Evolutionary conservation across 192 early-diverging fungal genomes (phyloP).

Genomic region (Coemansia sp.): DNA sequence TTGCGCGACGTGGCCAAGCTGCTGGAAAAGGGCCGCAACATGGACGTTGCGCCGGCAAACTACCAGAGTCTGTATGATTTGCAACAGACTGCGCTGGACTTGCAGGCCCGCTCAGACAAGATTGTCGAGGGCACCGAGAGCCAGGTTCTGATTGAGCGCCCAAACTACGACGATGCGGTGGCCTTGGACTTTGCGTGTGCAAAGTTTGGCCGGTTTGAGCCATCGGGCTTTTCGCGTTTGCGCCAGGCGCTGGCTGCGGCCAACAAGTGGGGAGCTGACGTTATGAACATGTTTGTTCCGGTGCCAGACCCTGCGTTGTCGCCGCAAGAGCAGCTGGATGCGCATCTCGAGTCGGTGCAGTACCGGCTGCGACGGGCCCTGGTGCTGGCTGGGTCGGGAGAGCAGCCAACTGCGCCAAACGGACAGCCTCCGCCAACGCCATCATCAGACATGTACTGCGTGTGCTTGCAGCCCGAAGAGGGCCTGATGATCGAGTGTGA

Average conservation of each 20-base stretch:
- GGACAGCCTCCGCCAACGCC: not conserved
- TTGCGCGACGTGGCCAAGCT: conserved; percentile 27
- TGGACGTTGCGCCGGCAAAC: conserved; percentile 19
- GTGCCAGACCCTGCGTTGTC: not conserved
- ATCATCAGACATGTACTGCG: conserved; percentile 51
- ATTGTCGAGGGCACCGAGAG: conserved; percentile 25
- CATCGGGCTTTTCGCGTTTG: conserved; percentile 18
- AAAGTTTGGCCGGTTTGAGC: conserved; percentile 37
- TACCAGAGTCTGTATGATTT: conserved; percentile 21
- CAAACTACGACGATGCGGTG: conserved; percentile 20
- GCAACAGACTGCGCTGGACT: conserved; percentile 33
- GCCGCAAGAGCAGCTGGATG: conserved; percentile 16
- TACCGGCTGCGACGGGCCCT: conserved; percentile 19
- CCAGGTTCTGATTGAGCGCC: conserved; percentile 31
- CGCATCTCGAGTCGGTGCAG: conserved; percentile 17
- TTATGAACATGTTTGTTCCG: conserved; percentile 24
- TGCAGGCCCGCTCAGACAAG: conserved; percentile 33
- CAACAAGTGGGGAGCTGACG: conserved; percentile 18
- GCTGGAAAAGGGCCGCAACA: conserved; percentile 44
- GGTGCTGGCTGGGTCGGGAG: not conserved
- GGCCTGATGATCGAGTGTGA: conserved; percentile 72
- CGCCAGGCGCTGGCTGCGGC: conserved; percentile 12
- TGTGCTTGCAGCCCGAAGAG: conserved; percentile 61
- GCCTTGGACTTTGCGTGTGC: conserved; percentile 14
- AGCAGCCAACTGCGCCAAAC: not conserved